Conservation (phyloP, 2,329 filamentous ascomycete species). For the Exophiala phaeomuriformis region DNA sequence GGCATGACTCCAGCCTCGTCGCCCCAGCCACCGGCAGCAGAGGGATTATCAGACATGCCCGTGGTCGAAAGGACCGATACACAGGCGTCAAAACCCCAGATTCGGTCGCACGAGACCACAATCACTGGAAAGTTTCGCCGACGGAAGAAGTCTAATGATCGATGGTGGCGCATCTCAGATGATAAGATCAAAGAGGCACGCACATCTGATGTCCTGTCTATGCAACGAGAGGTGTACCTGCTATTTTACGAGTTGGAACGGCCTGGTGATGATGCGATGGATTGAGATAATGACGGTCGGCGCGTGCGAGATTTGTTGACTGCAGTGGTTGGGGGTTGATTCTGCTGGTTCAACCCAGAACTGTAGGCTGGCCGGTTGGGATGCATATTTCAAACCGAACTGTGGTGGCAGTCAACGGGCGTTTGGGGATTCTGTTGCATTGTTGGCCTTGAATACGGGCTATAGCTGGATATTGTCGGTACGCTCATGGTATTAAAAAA, state of each 20-base stretch:
- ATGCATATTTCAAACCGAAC: neutral
- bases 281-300: neutral
- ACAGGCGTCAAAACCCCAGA: slow-evolving; percentile 21
- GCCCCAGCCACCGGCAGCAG: slow-evolving; percentile 1
- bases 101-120: slow-evolving; percentile 25
- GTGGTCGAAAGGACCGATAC: slow-evolving; percentile 19
- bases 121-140: slow-evolving; percentile 39
- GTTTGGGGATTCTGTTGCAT: neutral
- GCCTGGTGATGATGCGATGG: slow-evolving; percentile 26
- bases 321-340: neutral
- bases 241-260: slow-evolving; percentile 87
- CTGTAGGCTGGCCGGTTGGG: neutral
- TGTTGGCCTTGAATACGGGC: neutral
- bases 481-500: neutral
- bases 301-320: neutral
- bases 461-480: neutral
- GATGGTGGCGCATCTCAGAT: slow-evolving; percentile 97
- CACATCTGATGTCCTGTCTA: slow-evolving; percentile 79
- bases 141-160: slow-evolving; percentile 58
- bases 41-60: slow-evolving; percentile 5
- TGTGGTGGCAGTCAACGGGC: neutral
- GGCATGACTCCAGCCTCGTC: slow-evolving; percentile 4
- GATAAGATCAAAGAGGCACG: slow-evolving; percentile 94
- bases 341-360: neutral
- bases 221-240: slow-evolving; percentile 94